These are phyloP conservation scores for Geosmithia morbida DNA, from an alignment of 2,329 filamentous ascomycete genomes.

Conservation along the genomic window DNA sequence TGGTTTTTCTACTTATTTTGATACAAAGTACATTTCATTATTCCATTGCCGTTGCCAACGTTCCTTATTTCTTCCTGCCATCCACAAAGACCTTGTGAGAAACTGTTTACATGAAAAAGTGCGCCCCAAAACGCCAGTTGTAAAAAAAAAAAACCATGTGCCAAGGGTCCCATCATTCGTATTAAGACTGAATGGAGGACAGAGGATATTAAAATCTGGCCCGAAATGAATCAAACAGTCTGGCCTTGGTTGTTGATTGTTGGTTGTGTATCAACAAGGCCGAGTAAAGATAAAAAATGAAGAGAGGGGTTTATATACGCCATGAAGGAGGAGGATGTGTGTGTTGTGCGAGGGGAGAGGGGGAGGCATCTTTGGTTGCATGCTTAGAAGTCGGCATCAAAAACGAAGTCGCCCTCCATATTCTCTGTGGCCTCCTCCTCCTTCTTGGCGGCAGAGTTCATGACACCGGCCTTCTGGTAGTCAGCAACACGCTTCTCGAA, in stretches of 20 bases:
- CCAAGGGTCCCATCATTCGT: neutral
- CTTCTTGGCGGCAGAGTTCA: slow-evolving; percentile 79
- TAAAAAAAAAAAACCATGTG: neutral
- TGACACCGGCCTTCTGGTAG: slow-evolving; percentile 99
- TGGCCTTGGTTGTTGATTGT: neutral
- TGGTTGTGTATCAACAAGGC: neutral
- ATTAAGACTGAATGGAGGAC: slow-evolving; percentile 1
- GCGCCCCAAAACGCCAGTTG: neutral
- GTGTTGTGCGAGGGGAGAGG: neutral
- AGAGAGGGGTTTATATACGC: neutral
- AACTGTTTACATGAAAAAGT: neutral
- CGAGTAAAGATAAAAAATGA: neutral
- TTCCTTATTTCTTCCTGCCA: slow-evolving; percentile 2
- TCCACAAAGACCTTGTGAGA: slow-evolving; percentile 3
- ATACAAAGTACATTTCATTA: neutral
- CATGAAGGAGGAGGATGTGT: neutral
- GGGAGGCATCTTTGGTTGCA: slow-evolving; percentile 1
- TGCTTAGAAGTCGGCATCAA: slow-evolving; percentile 91
- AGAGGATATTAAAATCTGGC: neutral
- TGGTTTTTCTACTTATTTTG: neutral
- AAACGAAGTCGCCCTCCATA: slow-evolving; percentile 64
- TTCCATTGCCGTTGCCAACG: neutral
- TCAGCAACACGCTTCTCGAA: slow-evolving; percentile 99
- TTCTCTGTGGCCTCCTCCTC: slow-evolving; percentile 29
- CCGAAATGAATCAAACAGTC: neutral